Percentiles rank a stretch among this genome's conserved stretches.
Evolutionary conservation across 2,329 filamentous ascomycete genomes (phyloP).

Genomic region (Sphaerulina vaccinii): DNA sequence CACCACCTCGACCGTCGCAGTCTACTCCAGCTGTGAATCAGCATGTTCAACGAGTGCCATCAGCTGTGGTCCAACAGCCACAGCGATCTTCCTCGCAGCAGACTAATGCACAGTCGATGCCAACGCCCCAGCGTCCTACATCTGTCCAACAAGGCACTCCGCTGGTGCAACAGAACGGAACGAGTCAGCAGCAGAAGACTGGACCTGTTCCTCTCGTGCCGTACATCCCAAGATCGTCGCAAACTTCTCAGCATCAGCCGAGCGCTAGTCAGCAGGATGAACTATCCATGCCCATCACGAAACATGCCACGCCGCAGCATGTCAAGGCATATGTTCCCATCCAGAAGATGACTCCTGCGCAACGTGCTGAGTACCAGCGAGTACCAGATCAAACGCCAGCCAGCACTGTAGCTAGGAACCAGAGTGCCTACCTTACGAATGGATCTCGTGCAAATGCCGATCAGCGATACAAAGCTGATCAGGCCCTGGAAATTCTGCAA

Average conservation of each 20-base stretch:
- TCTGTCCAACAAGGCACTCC: background rate
- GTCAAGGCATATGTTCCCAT: slow-evolving; percentile 27
- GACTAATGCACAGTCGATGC: background rate
- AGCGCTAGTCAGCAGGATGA: slow-evolving; percentile 15
- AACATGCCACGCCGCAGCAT: slow-evolving; percentile 17
- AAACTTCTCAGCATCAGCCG: slow-evolving; percentile 9
- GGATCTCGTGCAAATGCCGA: slow-evolving; percentile 47
- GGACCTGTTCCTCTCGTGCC: slow-evolving; percentile 12
- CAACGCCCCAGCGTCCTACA: background rate
- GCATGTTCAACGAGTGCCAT: background rate
- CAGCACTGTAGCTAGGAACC: slow-evolving; percentile 21
- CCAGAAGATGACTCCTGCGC: slow-evolving; percentile 30
- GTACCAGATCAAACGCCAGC: slow-evolving; percentile 19
- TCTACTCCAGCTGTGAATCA: background rate
- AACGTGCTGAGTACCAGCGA: slow-evolving; percentile 36
- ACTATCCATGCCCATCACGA: slow-evolving; percentile 11
- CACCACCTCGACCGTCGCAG: background rate
- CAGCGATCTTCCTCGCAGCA: background rate
- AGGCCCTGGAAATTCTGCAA: slow-evolving; percentile 68
- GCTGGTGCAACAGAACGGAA: background rate
- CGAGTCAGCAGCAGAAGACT: background rate
- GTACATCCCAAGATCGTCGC: slow-evolving; percentile 5
- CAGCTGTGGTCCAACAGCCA: background rate
- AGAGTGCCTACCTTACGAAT: slow-evolving; percentile 24
- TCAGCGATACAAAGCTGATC: slow-evolving; percentile 77